phyloP scores from a whole-genome alignment of 495 filamentous ascomycete genomes.

The Penicillium samsonianum region DNA sequence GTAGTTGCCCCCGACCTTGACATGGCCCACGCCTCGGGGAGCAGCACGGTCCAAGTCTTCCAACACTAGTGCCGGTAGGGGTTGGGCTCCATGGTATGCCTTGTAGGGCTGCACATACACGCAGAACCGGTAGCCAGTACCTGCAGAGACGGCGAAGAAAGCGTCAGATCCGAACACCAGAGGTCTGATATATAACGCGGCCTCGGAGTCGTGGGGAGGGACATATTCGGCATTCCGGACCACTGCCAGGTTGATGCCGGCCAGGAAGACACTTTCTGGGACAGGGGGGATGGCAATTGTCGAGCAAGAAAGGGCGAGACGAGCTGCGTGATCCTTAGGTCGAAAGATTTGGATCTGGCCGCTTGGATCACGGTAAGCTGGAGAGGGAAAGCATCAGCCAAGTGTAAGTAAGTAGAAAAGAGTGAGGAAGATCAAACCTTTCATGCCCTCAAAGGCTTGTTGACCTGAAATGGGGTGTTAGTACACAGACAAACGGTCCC shows the following conservation, averaged over 20 bases:
- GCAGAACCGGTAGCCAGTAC: slow-evolving; percentile 40
- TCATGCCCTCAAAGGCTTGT: slow-evolving; percentile 36
- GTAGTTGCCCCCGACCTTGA: slow-evolving; percentile 54
- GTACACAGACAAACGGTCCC: neutral
- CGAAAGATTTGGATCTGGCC: slow-evolving; percentile 46
- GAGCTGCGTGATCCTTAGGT: slow-evolving; percentile 35
- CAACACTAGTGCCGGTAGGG: slow-evolving; percentile 43
- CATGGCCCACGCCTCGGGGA: slow-evolving; percentile 45
- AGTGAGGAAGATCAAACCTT: slow-evolving; percentile 16
- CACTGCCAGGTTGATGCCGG: slow-evolving; percentile 40
- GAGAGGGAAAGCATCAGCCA: neutral
- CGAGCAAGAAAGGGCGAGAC: slow-evolving; percentile 32
- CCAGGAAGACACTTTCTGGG: slow-evolving; percentile 38
- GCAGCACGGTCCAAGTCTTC: slow-evolving; percentile 55
- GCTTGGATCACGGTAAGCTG: slow-evolving; percentile 38
- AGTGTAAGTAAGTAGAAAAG: neutral
- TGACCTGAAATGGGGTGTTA: slow-evolving; percentile 23
- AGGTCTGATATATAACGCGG: slow-evolving; percentile 48
- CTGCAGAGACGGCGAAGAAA: slow-evolving; percentile 33
- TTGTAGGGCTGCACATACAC: slow-evolving; percentile 43
- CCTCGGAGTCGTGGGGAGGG: slow-evolving; percentile 40
- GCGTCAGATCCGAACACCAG: slow-evolving; percentile 42
- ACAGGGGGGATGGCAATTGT: slow-evolving; percentile 44
- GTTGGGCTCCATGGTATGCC: slow-evolving; percentile 39
- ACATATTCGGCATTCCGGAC: slow-evolving; percentile 45